Conservation (phyloP, 2,329 filamentous ascomycete species). For the Bisporella sp. region DNA sequence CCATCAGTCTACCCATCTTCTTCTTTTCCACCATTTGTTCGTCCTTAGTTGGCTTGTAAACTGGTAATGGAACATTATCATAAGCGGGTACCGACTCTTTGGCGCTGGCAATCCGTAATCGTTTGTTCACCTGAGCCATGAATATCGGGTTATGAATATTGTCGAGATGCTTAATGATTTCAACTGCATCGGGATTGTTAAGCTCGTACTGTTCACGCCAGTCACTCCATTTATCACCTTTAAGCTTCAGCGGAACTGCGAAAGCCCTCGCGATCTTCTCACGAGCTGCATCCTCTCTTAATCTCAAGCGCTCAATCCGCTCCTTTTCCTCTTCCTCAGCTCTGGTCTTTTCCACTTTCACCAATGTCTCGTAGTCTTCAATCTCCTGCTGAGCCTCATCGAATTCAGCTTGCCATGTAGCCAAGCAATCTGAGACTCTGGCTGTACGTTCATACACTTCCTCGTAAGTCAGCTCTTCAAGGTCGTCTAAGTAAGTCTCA, state of each 20-base stretch:
- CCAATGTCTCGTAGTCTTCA: constrained; percentile 17
- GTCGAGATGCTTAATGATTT: background rate
- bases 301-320: constrained; percentile 11
- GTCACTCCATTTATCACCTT: constrained; percentile 1
- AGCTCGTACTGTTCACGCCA: constrained; percentile 1
- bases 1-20: constrained; percentile 16
- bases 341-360: constrained; percentile 8
- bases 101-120: background rate
- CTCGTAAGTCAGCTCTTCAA: constrained; percentile 18
- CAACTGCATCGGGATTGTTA: background rate
- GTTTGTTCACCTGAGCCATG: constrained; percentile 5
- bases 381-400: constrained; percentile 20
- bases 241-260: constrained; percentile 1
- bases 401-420: constrained; percentile 20
- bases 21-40: constrained; percentile 18
- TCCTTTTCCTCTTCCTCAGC: constrained; percentile 13
- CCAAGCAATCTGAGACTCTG: constrained; percentile 13
- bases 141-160: constrained; percentile 10
- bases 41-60: constrained; percentile 18
- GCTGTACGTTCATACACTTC: constrained; percentile 19
- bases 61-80: constrained; percentile 15
- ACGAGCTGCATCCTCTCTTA: constrained; percentile 8
- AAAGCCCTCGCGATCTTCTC: background rate
- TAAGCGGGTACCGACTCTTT: constrained; percentile 1
- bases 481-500: constrained; percentile 18